Evolutionary conservation across 2,329 filamentous ascomycete species (phyloP), one percentile per base, ranked within the genome.

Genomic region (Calonectria hongkongensis): DNA sequence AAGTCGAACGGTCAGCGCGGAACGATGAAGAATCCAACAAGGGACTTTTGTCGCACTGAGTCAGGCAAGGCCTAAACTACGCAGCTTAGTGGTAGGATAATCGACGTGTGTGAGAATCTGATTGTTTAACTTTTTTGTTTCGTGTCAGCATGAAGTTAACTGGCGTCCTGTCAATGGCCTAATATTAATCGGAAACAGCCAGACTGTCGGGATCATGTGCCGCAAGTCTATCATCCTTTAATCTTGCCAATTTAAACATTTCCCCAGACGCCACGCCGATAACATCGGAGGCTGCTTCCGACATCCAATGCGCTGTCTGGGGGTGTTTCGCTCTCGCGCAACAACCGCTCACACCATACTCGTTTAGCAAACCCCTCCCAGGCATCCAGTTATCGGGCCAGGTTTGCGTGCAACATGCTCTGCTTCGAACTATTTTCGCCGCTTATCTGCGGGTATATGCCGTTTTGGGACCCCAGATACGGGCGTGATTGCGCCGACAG

Each of bases 401-500:
- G 25, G 27, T n/a, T 51, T 51, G 21, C 33, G 36, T 16, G 25
- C 36, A 25, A 21, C 33, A 27, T 33, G 48, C 18, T 18, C 50
- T 43, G 51, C 27, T 47, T 33, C 7, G 25, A 27, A 47, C 18
- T 27, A 39, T 33, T 30, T 36, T 25, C 45, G 58, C 33, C 51
- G 51, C 68, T 66, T 71, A 71, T 71, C 68, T 45, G 68, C 62
- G 68, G 68, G 43, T 62, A 66, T 60, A 30, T 43, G 68, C 68
- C 68, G 41, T 33, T 71, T 71, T 66, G 50, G 68, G 68, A 18
- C 30, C 43, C 30, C 30, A 66, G 63, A 71, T 71, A 62, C 62
- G 68, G 66, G n/a, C 33, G 21, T 47, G 36, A 70, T 58, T 48
- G 58, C 68, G 25, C 8, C 25, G 62, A 66, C 68, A 71, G 68